Conservation (phyloP, 2,329 filamentous ascomycete species). For the Hyphodiscus sp. region DNA sequence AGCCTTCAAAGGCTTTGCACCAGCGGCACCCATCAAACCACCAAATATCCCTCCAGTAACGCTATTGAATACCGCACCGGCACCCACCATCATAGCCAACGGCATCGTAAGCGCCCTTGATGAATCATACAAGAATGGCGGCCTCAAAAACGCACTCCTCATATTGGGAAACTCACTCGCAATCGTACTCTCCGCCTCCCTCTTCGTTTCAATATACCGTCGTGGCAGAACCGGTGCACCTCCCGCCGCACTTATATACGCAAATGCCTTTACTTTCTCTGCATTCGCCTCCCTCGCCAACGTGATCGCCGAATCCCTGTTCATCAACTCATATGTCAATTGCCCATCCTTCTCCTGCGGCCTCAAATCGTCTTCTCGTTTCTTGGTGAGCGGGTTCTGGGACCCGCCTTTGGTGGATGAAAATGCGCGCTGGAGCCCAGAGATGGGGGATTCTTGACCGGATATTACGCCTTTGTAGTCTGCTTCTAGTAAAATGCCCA, state of each 20-base stretch:
- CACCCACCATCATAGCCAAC: conserved; percentile 69
- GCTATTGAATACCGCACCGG: conserved; percentile 70
- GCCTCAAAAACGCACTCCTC: conserved; percentile 74
- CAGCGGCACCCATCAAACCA: conserved; percentile 73
- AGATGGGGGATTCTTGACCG: conserved; percentile 74
- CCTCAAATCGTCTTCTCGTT: conserved; percentile 52
- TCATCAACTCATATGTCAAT: conserved; percentile 96
- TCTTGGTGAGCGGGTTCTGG: conserved; percentile 62
- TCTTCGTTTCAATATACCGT: conserved; percentile 85
- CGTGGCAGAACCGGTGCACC: conserved; percentile 78
- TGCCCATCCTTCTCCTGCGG: conserved; percentile 64
- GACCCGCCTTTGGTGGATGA: conserved; percentile 56
- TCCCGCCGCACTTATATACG: conserved; percentile 82
- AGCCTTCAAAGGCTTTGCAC: conserved; percentile 78
- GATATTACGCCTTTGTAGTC: conserved; percentile 93
- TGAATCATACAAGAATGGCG: conserved; percentile 84
- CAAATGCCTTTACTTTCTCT: conserved; percentile 63
- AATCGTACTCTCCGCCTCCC: conserved; percentile 79
- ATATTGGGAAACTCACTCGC: conserved; percentile 64
- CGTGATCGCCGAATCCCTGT: conserved; percentile 79
- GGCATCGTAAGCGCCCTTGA: conserved; percentile 77
- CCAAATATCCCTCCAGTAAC: conserved; percentile 70
- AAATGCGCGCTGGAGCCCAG: conserved; percentile 75
- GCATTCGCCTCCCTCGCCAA: conserved; percentile 70
- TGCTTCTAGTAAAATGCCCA: conserved; percentile 93